These are phyloP conservation scores for Tinospora cordifolia DNA, from an alignment of 164 flowering plant species.

Conservation along the genomic window DNA sequence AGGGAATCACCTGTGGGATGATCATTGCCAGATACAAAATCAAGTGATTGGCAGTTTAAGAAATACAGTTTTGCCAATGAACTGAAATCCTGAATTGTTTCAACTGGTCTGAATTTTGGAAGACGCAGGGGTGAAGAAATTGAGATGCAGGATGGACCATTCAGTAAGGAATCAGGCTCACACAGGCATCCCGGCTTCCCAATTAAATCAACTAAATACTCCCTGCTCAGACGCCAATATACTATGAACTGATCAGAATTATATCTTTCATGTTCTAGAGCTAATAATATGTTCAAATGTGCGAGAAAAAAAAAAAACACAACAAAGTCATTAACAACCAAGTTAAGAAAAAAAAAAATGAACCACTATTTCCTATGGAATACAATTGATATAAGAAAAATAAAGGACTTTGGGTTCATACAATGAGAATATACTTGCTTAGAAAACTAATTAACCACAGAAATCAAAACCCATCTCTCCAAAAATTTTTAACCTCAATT, in stretches of 20 bases:
- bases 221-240: conserved; percentile 45
- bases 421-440: neutral
- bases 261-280: neutral
- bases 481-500: neutral
- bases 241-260: neutral
- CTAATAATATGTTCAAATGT: neutral
- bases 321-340: neutral
- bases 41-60: conserved; percentile 59
- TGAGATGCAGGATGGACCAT: conserved; percentile 88
- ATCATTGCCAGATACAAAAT: conserved; percentile 63
- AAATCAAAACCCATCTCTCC: neutral
- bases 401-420: too few relatives aligned
- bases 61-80: conserved; percentile 81
- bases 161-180: conserved; percentile 82
- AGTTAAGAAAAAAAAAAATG: neutral
- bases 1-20: conserved; percentile 50
- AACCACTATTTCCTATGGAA: too few relatives aligned
- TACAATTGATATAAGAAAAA: too few relatives aligned
- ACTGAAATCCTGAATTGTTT: conserved; percentile 62
- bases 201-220: conserved; percentile 75
- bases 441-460: neutral
- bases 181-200: conserved; percentile 76
- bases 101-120: conserved; percentile 59
- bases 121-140: conserved; percentile 87
- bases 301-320: conserved; percentile 3